phyloP scores from a whole-genome alignment of 2,329 filamentous ascomycete genomes.

The Cladorrhinum sp. region DNA sequence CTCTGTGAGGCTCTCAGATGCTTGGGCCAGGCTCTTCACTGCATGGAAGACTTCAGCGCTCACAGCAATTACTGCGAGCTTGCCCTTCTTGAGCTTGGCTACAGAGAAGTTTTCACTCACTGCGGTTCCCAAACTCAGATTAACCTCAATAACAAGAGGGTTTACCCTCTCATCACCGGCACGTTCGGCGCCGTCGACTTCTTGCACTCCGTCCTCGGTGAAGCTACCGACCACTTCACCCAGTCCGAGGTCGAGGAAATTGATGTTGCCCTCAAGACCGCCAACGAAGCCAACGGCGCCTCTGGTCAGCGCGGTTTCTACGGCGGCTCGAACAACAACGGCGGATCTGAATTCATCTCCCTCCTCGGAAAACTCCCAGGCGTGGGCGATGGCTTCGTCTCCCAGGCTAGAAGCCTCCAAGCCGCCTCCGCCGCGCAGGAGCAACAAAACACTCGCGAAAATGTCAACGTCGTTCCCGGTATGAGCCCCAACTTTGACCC shows the following conservation, averaged over 20 bases:
- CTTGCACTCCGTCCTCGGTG: slow-evolving; percentile 69
- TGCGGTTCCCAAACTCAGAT: slow-evolving; percentile 66
- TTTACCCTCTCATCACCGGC: slow-evolving; percentile 70
- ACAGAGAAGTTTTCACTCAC: slow-evolving; percentile 68
- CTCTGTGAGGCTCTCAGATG: slow-evolving; percentile 77
- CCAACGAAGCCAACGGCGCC: slow-evolving; percentile 47
- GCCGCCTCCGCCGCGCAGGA: slow-evolving; percentile 61
- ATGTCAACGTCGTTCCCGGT: slow-evolving; percentile 63
- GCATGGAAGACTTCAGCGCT: slow-evolving; percentile 74
- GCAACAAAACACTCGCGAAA: slow-evolving; percentile 38
- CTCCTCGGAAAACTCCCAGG: slow-evolving; percentile 74
- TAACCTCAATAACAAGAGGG: slow-evolving; percentile 60
- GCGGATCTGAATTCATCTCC: slow-evolving; percentile 60
- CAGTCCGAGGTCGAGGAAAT: slow-evolving; percentile 83
- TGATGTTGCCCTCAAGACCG: slow-evolving; percentile 69
- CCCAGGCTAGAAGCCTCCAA: slow-evolving; percentile 63
- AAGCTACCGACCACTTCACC: slow-evolving; percentile 79
- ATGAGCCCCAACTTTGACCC: slow-evolving; percentile 76
- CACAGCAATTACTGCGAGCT: slow-evolving; percentile 84
- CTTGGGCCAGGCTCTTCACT: slow-evolving; percentile 72
- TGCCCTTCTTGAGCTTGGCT: slow-evolving; percentile 68
- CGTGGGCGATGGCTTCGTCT: slow-evolving; percentile 61
- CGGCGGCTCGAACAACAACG: slow-evolving; percentile 25
- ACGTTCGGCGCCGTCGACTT: slow-evolving; percentile 80
- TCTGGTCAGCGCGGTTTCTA: slow-evolving; percentile 33